Base-by-base conservation (phyloP, 768 basidiomycete species). In the Hygrocybe punicea region DNA sequence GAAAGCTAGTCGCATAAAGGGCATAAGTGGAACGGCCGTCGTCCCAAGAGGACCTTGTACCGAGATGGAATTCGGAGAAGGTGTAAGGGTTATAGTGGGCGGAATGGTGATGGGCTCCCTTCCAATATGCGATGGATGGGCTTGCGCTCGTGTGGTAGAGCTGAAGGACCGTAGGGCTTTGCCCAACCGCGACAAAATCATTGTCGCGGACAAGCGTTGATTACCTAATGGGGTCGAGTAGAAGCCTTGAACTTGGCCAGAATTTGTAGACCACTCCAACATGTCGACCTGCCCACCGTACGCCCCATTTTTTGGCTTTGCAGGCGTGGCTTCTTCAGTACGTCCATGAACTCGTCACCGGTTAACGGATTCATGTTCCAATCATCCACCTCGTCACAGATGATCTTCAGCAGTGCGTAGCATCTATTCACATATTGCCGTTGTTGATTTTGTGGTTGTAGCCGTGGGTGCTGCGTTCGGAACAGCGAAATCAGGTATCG, bases 241-340 rank as follows among this genome's bases (percentile, higher is more conserved):
- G n/a, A n/a, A n/a, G n/a, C n/a, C n/a, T n/a, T n/a, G n/a, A n/a
- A n/a, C n/a, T n/a, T n/a, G n/a, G n/a, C n/a, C n/a, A n/a, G n/a
- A n/a, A n/a, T n/a, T n/a, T n/a, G n/a, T n/a, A n/a, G n/a, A n/a
- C n/a, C n/a, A n/a, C n/a, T n/a, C n/a, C n/a, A n/a, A n/a, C 10
- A 86, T 85, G 84, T 81, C 84, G 23, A 61, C 81, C 50, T 97
- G 93, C 71, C 93, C 93, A 59, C 91, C 94, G 29, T 98, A 91
- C 70, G 95, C 95, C 51, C 91, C 93, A 51, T 98, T 98, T 85
- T 97, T 98, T 71, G 96, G 95, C 24, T 95, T 99, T 71, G 95
- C 89, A 50, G 96, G 96, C 51, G 96, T 98, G 29, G 90, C 93
- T n/a, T 82, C 88, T 23, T 85, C 96, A 50, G 96, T 97, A 65